Percentiles rank a stretch among this genome's conserved stretches.
Conservation (phyloP, 148 eudicot species). For the Camellia lanceoleosa region DNA sequence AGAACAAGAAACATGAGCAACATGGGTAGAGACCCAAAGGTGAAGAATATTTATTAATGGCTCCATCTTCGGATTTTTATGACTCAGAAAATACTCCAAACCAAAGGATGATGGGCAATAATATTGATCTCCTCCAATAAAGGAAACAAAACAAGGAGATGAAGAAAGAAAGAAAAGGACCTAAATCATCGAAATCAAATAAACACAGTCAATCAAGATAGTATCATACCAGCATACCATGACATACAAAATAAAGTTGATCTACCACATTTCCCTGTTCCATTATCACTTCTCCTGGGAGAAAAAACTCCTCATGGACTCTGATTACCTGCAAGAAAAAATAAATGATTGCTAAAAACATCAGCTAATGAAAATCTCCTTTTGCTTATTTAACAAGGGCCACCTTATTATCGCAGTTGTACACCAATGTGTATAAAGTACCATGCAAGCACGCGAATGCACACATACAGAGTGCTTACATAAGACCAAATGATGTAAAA, state of each 20-base stretch:
- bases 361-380: not conserved
- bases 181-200: not conserved
- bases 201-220: not conserved
- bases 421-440: not conserved
- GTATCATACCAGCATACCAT: conserved; percentile 67
- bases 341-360: not conserved
- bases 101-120: not conserved
- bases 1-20: not conserved
- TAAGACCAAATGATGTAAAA: not conserved
- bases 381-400: not conserved
- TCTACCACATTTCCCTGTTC: conserved; percentile 92
- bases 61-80: not conserved
- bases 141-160: not conserved
- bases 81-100: not conserved
- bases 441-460: not conserved
- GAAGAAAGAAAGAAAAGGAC: not conserved
- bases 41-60: not conserved
- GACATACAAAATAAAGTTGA: conserved; percentile 91
- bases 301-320: conserved; percentile 90
- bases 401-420: not conserved
- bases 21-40: not conserved
- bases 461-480: not conserved
- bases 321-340: conserved; percentile 55
- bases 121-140: not conserved
- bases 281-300: conserved; percentile 91